phyloP scores from a whole-genome alignment of 2,329 filamentous ascomycete genomes.

The Beauveria rudraprayagi region DNA sequence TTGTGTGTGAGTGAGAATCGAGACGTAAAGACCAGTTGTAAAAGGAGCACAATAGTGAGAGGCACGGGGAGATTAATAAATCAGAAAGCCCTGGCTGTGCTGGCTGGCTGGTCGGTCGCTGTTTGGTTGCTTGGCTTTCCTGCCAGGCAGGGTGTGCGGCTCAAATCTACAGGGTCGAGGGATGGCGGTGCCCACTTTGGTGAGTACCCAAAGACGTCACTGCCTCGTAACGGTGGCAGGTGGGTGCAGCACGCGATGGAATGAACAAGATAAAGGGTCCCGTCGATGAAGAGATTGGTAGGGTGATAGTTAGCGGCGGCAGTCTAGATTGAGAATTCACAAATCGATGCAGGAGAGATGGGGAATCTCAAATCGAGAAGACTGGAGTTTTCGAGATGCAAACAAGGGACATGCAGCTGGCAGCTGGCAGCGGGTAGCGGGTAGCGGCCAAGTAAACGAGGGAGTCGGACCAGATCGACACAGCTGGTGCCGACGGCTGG shows the following conservation, averaged over 20 bases:
- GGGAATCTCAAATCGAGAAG: neutral
- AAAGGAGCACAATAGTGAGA: neutral
- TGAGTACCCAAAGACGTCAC: neutral
- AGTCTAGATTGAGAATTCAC: neutral
- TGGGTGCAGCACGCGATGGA: neutral
- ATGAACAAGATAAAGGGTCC: neutral
- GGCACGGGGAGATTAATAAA: constrained; percentile 7
- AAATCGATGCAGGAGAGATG: neutral
- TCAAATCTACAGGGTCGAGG: constrained; percentile 9
- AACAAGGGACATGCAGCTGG: neutral
- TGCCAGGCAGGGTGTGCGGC: neutral
- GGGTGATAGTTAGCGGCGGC: neutral
- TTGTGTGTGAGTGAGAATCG: neutral
- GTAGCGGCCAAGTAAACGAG: neutral
- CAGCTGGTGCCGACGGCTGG: neutral
- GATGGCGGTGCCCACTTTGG: neutral
- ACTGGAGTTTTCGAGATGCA: neutral
- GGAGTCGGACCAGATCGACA: neutral
- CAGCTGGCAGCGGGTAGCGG: neutral
- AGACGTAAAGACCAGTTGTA: neutral
- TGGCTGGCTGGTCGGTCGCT: neutral
- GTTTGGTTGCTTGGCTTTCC: neutral
- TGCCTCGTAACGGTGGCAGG: constrained; percentile 1
- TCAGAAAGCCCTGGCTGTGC: neutral
- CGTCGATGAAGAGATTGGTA: neutral